Conservation (phyloP, 768 basidiomycete species). For the Trametes coccinea region DNA sequence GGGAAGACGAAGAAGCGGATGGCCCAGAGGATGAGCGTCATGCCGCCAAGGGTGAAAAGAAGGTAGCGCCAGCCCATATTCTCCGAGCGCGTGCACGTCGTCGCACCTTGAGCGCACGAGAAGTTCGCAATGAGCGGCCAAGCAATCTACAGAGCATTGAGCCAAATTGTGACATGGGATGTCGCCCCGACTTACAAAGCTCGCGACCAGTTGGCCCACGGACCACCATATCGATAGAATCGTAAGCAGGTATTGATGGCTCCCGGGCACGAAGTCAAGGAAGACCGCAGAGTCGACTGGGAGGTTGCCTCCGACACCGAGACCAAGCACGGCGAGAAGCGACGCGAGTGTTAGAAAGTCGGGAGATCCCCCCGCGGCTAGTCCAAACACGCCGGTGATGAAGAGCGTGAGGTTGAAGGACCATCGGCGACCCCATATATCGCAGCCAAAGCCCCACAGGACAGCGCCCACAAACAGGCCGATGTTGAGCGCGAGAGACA, state of each 20-base stretch:
- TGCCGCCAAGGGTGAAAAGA: constrained; percentile 51
- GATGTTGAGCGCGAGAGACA: constrained; percentile 52
- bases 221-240: constrained; percentile 62
- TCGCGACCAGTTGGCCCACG: constrained; percentile 52
- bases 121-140: constrained; percentile 61
- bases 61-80: constrained; percentile 72
- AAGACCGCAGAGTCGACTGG: constrained; percentile 57
- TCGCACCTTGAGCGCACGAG: constrained; percentile 42
- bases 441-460: constrained; percentile 50
- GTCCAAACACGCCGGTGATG: constrained; percentile 53
- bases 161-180: neutral
- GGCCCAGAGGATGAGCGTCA: constrained; percentile 54
- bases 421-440: constrained; percentile 55
- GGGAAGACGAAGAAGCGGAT: constrained; percentile 54
- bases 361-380: constrained; percentile 48
- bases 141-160: constrained; percentile 41
- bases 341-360: constrained; percentile 51
- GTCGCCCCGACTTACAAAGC: constrained; percentile 38
- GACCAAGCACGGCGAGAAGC: constrained; percentile 44
- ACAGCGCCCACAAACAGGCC: constrained; percentile 54
- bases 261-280: constrained; percentile 52
- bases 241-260: constrained; percentile 60
- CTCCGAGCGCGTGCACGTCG: constrained; percentile 40
- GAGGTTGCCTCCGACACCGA: constrained; percentile 59
- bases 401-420: constrained; percentile 58